Conservation (phyloP, 805 yeast species). For the Lipomyces orientalis region DNA sequence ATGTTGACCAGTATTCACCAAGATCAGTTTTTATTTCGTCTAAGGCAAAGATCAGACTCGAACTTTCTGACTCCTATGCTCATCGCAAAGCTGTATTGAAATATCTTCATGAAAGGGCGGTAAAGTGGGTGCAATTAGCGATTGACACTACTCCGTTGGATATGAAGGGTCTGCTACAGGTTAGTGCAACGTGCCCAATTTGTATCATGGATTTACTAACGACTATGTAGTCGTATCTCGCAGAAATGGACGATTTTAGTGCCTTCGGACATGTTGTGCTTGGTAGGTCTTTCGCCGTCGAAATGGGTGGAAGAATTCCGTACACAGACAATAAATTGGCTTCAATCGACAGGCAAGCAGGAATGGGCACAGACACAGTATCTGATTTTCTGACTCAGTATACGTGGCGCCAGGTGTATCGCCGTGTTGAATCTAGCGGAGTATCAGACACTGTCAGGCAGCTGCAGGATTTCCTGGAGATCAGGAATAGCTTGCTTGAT, state of each 20-base stretch:
- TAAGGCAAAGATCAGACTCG: conserved; percentile 54
- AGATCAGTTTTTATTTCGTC: conserved; percentile 63
- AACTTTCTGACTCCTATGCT: conserved; percentile 72
- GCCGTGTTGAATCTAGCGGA: conserved; percentile 18
- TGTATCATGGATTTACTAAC: not conserved
- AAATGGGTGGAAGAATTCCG: conserved; percentile 78
- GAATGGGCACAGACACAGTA: conserved; percentile 56
- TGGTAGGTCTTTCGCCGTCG: conserved; percentile 90
- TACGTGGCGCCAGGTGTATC: conserved; percentile 60
- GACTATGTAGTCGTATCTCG: conserved; percentile 65
- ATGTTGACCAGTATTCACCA: conserved; percentile 83
- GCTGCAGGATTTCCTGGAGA: conserved; percentile 34
- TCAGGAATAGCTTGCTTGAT: conserved; percentile 39
- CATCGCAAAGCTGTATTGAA: conserved; percentile 76
- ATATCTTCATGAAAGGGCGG: conserved; percentile 62
- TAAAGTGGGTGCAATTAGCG: conserved; percentile 67
- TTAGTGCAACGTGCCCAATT: not conserved
- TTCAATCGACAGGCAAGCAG: conserved; percentile 49
- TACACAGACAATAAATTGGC: conserved; percentile 69
- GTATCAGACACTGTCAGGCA: not conserved
- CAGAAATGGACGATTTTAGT: conserved; percentile 51
- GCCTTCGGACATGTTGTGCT: conserved; percentile 59
- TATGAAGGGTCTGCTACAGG: conserved; percentile 67
- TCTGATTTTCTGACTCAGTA: conserved; percentile 79
- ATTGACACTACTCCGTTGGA: conserved; percentile 69